A percentile compares a stretch with the other conserved stretches of the same genome.
phyloP scores from a whole-genome alignment of 805 yeast species.

The Candida pini region DNA sequence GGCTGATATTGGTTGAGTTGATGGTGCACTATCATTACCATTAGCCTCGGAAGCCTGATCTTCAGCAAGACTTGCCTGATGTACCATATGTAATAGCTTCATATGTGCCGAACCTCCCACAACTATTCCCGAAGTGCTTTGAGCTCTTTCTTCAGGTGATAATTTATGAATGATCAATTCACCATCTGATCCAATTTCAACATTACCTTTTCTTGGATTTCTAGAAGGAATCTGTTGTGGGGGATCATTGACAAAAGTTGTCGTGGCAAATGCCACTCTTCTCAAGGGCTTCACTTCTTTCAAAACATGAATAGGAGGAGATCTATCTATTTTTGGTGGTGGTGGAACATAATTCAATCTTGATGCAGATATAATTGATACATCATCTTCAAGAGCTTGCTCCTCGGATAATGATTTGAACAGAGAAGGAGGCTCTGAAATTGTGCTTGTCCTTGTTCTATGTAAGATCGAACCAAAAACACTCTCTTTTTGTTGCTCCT shows the following conservation, averaged over 20 bases:
- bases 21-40: constrained; percentile 14
- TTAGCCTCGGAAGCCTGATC: constrained; percentile 12
- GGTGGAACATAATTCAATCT: constrained; percentile 20
- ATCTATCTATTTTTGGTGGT: constrained; percentile 21
- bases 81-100: constrained; percentile 30
- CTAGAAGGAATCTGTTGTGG: constrained; percentile 93
- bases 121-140: constrained; percentile 60
- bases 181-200: constrained; percentile 33
- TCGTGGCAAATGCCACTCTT: constrained; percentile 74
- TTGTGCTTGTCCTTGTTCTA: constrained; percentile 21
- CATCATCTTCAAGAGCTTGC: constrained; percentile 5
- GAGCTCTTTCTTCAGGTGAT: constrained; percentile 26
- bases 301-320: constrained; percentile 26
- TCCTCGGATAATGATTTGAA: constrained; percentile 15
- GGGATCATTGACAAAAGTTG: constrained; percentile 71
- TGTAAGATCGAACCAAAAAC: constrained; percentile 28
- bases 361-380: constrained; percentile 7
- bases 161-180: constrained; percentile 29
- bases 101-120: constrained; percentile 76
- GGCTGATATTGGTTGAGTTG: constrained; percentile 1
- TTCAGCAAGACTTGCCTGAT: constrained; percentile 12
- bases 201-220: constrained; percentile 75
- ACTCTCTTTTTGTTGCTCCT: constrained; percentile 13
- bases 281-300: constrained; percentile 35
- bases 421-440: constrained; percentile 5